A percentile compares a stretch with the other conserved stretches of the same genome.
Conservation (phyloP, 768 basidiomycete species). For the Lactarius sanguifluus region DNA sequence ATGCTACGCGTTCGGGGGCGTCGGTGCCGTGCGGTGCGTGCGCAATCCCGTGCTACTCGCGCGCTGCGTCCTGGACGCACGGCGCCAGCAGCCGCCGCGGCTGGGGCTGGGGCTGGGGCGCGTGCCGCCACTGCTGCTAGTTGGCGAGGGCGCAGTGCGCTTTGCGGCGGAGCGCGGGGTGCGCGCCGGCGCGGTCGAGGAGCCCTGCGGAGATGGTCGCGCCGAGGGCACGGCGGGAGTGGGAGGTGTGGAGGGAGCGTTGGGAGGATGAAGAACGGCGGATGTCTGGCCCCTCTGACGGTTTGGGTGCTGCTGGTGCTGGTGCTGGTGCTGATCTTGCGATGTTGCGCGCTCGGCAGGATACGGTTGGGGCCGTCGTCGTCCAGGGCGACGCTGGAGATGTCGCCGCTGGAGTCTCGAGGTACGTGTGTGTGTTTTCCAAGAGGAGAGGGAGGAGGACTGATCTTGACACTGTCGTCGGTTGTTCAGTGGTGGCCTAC, state of each 20-base stretch:
- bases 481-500: constrained; percentile 64
- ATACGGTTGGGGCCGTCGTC: constrained; percentile 80
- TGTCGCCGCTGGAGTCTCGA: constrained; percentile 74
- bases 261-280: constrained; percentile 34
- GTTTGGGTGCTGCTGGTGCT: background rate
- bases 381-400: constrained; percentile 43
- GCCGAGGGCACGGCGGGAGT: constrained; percentile 49
- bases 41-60: constrained; percentile 71
- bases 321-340: background rate
- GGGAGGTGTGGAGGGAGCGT: constrained; percentile 59
- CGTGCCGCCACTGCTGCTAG: constrained; percentile 67
- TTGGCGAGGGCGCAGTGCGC: constrained; percentile 54
- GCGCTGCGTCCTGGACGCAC: constrained; percentile 53
- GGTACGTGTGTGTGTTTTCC: constrained; percentile 39
- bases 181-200: constrained; percentile 29
- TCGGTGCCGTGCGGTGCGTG: constrained; percentile 65
- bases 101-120: constrained; percentile 52
- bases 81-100: constrained; percentile 33
- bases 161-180: constrained; percentile 47
- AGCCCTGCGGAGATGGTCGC: constrained; percentile 49
- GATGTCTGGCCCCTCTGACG: background rate
- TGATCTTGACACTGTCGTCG: background rate
- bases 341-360: constrained; percentile 45
- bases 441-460: background rate
- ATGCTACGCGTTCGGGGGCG: constrained; percentile 57